Evolutionary conservation across 495 filamentous ascomycete species (phyloP), one percentile per base, ranked within the genome.

Genomic region (Podospora australis): DNA sequence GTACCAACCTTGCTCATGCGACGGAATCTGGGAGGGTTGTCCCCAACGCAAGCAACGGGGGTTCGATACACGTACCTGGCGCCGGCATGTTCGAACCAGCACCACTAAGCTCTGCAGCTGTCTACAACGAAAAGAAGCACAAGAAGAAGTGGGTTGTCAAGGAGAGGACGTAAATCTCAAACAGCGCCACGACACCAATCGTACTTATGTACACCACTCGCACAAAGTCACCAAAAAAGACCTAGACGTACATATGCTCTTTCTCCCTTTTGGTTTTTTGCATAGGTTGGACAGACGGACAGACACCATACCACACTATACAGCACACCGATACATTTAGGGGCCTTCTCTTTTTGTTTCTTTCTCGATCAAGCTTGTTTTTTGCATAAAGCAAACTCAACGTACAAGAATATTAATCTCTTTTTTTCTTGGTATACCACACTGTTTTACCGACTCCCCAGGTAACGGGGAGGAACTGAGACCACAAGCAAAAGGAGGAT

Each of bases 121-220:
- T 66, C 1, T 64, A 62, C 47, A 53, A 49, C 29, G 46, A 63
- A 36, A 57, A 56, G 42, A 68, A 69, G 57, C 45, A 61, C 22
- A 64, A 61, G 49, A 71, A 69, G 67, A 71, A 63, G 59, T 73
- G 70, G 70, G 43, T 50, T 1, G 56, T 64, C 24, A 54, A 42
- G 19, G 56, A 60, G 22, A 60, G 68, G 51, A 69, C 67, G 41
- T 71, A 46, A 68, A 7, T n/a, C n/a, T n/a, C n/a, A n/a, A n/a
- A n/a, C n/a, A n/a, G n/a, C n/a, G n/a, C n/a, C n/a, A n/a, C n/a
- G n/a, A n/a, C n/a, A n/a, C n/a, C n/a, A n/a, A n/a, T n/a, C n/a
- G n/a, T n/a, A n/a, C n/a, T n/a, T n/a, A n/a, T n/a, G n/a, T n/a
- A n/a, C n/a, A n/a, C n/a, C n/a, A n/a, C n/a, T n/a, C n/a, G n/a